Evolutionary conservation across 78 protist genomes (phyloP).

Genomic region (Polysphondylium violaceum): DNA sequence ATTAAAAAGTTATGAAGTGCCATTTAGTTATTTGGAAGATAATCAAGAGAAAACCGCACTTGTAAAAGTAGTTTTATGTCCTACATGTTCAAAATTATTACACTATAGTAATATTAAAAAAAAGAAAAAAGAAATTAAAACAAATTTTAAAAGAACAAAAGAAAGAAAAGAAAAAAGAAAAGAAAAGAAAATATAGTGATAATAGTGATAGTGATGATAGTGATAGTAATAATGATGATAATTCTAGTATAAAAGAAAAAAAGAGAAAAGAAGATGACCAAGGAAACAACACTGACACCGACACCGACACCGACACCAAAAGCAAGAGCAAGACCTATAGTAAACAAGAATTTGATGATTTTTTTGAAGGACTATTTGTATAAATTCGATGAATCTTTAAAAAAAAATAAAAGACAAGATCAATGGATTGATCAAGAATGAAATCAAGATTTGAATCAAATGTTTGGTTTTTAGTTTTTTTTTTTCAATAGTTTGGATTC

Average conservation of each 20-base stretch:
- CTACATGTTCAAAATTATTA: conserved; percentile 47
- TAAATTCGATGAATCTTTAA: too few relatives aligned
- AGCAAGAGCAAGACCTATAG: too few relatives aligned
- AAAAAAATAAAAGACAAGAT: too few relatives aligned
- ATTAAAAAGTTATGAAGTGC: conserved; percentile 38
- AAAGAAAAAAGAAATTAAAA: conserved; percentile 62
- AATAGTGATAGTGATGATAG: background rate
- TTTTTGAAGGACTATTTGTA: too few relatives aligned
- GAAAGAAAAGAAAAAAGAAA: background rate
- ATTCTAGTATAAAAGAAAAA: background rate
- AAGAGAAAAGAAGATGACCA: too few relatives aligned
- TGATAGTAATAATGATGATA: background rate
- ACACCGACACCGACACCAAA: too few relatives aligned
- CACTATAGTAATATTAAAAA: conserved; percentile 41
- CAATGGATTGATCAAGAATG: too few relatives aligned
- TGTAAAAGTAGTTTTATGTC: conserved; percentile 68
- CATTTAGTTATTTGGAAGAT: conserved; percentile 40
- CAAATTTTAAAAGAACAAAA: conserved; percentile 6
- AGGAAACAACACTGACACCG: too few relatives aligned
- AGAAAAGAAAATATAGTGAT: background rate
- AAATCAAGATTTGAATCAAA: too few relatives aligned
- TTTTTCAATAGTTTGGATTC: too few relatives aligned
- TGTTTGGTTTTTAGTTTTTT: too few relatives aligned
- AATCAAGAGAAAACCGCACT: conserved; percentile 50
- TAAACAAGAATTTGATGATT: too few relatives aligned